Base-by-base conservation (phyloP, 345 rosid genomes). In the Firmiana major region DNA sequence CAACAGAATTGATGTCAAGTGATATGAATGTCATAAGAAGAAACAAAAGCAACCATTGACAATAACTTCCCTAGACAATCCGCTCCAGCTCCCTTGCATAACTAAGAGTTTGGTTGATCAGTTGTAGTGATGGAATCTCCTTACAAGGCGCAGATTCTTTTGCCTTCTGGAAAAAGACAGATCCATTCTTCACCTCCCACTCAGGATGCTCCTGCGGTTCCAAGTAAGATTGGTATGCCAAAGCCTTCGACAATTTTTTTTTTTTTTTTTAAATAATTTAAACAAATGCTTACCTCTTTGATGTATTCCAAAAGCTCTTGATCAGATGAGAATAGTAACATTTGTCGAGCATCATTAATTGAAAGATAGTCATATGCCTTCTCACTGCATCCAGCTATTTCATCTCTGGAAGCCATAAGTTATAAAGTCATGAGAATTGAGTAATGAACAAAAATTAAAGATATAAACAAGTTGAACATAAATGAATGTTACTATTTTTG, bases 341-440 rank as follows among this genome's bases (percentile, higher is more conserved):
- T 94, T 78, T 88, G 86, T 2, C 79, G 71, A 40, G 99, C 95
- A 86, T 94, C 90, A 28, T 53, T 83, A 13, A 94, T 55, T 19
- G 97, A 91, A 78, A 97, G 90, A 83, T 85, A 88, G 85, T 94
- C 97, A 74, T 92, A 94, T 48, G 99, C 98, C 88, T 92, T 97
- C 92, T 97, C 99, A 63, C 97, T 97, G 89, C 99, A 97, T 79
- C 99, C 98, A 75, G 97, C 91, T 83, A 97, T 94, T 83, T 97
- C 99, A 80, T 97, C 98, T 83, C 98, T 97, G 79, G 19, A 75
- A 75, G 51, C 21, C 21, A 67, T 6, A 54, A 12, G 71, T 31
- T 8, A 24, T 15, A n/a, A 75, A 73, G 22, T 60, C 31, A 31
- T 63, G 15, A 75, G 51, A 53, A 74, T 17, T 17, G 36, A 57